These are phyloP conservation scores for Pseudogymnoascus sp. DNA, from an alignment of 2,329 filamentous ascomycete genomes.

Conservation along the genomic window DNA sequence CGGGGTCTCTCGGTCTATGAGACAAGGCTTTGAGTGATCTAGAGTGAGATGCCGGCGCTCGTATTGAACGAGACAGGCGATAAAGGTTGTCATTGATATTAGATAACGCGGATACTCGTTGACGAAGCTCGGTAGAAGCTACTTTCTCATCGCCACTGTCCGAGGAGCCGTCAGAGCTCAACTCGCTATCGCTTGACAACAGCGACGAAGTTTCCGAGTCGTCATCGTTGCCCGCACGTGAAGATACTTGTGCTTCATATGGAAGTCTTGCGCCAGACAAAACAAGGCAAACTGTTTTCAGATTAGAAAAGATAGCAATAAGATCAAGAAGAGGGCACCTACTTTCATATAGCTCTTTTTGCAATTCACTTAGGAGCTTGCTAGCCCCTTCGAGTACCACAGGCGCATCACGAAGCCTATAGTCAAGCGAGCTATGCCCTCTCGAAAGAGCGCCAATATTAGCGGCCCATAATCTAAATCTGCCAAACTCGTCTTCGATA, in stretches of 20 bases:
- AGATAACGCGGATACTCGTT: not conserved
- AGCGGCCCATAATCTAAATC: slow-evolving; percentile 12
- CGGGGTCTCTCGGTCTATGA: not conserved
- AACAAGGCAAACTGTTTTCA: not conserved
- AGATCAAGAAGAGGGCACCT: not conserved
- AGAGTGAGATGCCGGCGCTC: not conserved
- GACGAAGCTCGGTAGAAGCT: not conserved
- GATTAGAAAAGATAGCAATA: not conserved
- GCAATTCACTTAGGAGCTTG: slow-evolving; percentile 1
- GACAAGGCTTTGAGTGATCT: not conserved
- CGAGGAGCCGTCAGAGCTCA: not conserved
- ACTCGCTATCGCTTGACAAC: slow-evolving; percentile 2
- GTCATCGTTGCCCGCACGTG: not conserved
- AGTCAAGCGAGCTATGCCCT: slow-evolving; percentile 10
- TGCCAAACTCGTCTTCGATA: slow-evolving; percentile 8
- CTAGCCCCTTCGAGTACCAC: not conserved
- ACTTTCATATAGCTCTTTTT: slow-evolving; percentile 4
- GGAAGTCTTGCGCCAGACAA: slow-evolving; percentile 1
- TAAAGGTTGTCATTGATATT: slow-evolving; percentile 6
- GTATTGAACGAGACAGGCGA: slow-evolving; percentile 3
- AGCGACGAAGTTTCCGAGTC: not conserved
- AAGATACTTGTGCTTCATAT: not conserved
- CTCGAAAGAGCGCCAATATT: slow-evolving; percentile 10
- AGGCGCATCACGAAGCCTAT: slow-evolving; percentile 5
- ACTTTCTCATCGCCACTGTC: not conserved